Evolutionary conservation across 2,329 filamentous ascomycete genomes (phyloP), one percentile per base, ranked within the genome.

Genomic region (Sporothrix inflata): DNA sequence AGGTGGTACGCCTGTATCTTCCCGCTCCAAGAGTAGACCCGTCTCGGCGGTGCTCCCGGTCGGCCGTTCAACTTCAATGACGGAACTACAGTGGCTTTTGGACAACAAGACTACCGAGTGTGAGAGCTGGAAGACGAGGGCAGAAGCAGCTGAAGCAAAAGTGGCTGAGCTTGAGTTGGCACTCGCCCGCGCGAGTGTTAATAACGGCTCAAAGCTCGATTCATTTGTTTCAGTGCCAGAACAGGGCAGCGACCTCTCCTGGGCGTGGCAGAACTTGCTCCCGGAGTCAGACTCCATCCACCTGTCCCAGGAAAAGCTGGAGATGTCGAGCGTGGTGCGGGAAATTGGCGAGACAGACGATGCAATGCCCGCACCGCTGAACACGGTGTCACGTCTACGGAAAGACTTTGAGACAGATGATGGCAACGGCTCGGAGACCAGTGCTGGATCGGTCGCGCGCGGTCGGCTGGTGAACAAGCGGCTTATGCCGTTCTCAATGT

Each of bases 101-200:
- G 81, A 83, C 7, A 74, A 75, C 9, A 84, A 83, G 69, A 81
- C 77, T 68, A 78, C 79, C 45, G 85, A 87, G 63, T 77, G 81
- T 45, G 76, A 80, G 40, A 82, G 80, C 74, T 91, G 89, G 89
- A 85, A 82, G 74, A 82, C 82, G 42, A 81, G 87, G 42, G 89
- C 89, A 0, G 84, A 88, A 76, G 81, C 83, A 4, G 88, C 88
- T 0, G 88, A 91, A 79, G 82, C 80, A 73, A 82, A 85, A 66
- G 77, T 89, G 21, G 81, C 82, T 4, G 82, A 84, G 30, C 83
- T 87, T 73, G 82, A 87, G 76, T 57, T 72, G 67, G 40, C 34
- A 5, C 47, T 72, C 2, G 30, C 66, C 8, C 78, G 79, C 4
- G 57, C 72, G 55, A 45, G 63, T 51, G 57, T 34, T 9, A 51